Evolutionary conservation across 1,139 yeast genomes (phyloP), one percentile per base, ranked within the genome.

Genomic region (Nadsonia commutata): DNA sequence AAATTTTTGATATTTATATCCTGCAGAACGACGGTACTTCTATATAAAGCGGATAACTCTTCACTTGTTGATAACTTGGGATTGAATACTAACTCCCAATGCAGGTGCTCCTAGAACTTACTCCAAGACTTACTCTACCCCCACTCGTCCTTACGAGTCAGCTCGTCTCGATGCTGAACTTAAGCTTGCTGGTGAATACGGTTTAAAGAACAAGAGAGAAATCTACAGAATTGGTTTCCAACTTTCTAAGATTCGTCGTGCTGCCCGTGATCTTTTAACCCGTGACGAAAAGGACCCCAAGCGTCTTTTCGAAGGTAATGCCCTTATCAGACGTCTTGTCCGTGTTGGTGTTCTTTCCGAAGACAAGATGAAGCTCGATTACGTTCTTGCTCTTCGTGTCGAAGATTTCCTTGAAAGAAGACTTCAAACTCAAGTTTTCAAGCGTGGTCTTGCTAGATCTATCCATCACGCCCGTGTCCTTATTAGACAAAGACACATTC

Each of bases 341-440:
- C 86, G 96, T 77, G 78, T 86, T 60, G 99, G 99, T 84, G 95
- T 90, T 67, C 80, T 90, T 70, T 76, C 95, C 59, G 99, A 90
- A 76, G 98, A 93, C 80, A 86, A 83, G 77, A 86, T 86, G 95
- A 90, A 93, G 79, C 86, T 90, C 74, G 99, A 90, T 90, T 93
- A 93, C 74, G 99, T 90, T 64, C 79, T 90, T 72, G 96, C 99
- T 66, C 82, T 90, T 68, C 82, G 84, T 72, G 74, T 85, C 65
- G 98, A 90, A 78, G 98, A 93, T 74, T 90, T 90, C 93, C 82
- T 90, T 75, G 99, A 90, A 78, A 88, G 98, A 81, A 85, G 99
- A 79, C 81, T 90, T 71, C 99, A 90, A 79, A 90, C 99, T 68
- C 99, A 90, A 78, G 99, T 90, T 59, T 90, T 90, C 95, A 90